Evolutionary conservation across 768 basidiomycete species (phyloP).

Genomic region (Cystofilobasidium capitatum): DNA sequence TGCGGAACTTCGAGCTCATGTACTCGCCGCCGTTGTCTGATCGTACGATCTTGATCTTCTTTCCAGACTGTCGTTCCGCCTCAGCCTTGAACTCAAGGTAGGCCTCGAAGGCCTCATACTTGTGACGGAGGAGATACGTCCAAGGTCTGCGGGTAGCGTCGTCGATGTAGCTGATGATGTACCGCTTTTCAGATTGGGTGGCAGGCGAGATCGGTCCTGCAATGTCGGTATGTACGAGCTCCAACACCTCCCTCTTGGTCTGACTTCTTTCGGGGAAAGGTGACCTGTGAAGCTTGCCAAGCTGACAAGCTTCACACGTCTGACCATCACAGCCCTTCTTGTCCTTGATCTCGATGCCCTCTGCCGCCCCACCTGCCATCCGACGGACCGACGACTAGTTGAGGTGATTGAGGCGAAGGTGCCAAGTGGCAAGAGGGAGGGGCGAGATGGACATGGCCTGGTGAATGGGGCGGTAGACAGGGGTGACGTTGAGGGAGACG

Average conservation of each 20-base stretch:
- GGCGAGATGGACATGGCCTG: neutral
- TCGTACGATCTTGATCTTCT: slow-evolving; percentile 21
- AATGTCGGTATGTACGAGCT: neutral
- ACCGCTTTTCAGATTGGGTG: neutral
- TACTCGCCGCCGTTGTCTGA: slow-evolving; percentile 29
- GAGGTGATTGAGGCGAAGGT: neutral
- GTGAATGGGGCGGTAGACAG: neutral
- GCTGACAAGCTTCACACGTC: neutral
- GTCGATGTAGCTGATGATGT: neutral
- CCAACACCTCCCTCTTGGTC: neutral
- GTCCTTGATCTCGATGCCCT: no score
- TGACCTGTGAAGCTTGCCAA: neutral
- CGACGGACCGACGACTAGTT: neutral
- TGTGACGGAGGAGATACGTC: slow-evolving; percentile 22
- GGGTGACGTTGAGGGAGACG: neutral
- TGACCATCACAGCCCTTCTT: neutral
- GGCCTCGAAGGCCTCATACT: slow-evolving; percentile 26
- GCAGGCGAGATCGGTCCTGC: neutral
- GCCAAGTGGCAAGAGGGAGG: neutral
- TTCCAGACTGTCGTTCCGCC: slow-evolving; percentile 17
- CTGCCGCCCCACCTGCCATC: no score
- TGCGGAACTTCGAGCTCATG: slow-evolving; percentile 12
- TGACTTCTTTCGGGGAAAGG: neutral
- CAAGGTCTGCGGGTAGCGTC: neutral
- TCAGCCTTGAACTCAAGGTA: slow-evolving; percentile 6